Evolutionary conservation across 2,329 filamentous ascomycete species (phyloP).

Genomic region (Hysterium pulicare): DNA sequence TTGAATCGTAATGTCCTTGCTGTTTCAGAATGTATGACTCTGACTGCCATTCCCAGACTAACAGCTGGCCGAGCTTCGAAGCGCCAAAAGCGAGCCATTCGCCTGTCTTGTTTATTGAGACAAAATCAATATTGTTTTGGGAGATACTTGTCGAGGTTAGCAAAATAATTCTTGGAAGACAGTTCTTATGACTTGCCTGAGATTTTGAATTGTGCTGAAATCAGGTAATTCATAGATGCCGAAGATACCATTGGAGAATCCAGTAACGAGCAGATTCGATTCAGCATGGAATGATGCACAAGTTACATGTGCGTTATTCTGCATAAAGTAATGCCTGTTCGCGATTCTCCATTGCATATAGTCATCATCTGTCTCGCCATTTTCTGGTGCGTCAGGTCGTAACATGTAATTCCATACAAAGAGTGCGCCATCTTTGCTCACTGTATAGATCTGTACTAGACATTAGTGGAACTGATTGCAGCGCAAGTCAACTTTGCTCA

Average conservation of each 20-base stretch:
- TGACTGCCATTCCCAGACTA: slow-evolving; percentile 99
- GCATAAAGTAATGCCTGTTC: slow-evolving; percentile 91
- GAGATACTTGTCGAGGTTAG: slow-evolving; percentile 69
- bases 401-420: slow-evolving; percentile 86
- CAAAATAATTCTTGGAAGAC: not conserved
- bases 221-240: slow-evolving; percentile 93
- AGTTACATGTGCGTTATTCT: slow-evolving; percentile 78
- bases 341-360: slow-evolving; percentile 86
- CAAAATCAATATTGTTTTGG: slow-evolving; percentile 92
- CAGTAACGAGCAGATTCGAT: slow-evolving; percentile 89
- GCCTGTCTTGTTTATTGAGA: slow-evolving; percentile 88
- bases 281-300: slow-evolving; percentile 87
- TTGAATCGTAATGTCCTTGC: slow-evolving; percentile 92
- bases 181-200: slow-evolving; percentile 43
- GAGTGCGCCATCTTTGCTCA: slow-evolving; percentile 95
- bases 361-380: slow-evolving; percentile 56
- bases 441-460: slow-evolving; percentile 72
- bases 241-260: slow-evolving; percentile 93
- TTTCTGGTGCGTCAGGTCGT: slow-evolving; percentile 54
- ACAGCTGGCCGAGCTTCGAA: slow-evolving; percentile 88
- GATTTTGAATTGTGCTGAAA: slow-evolving; percentile 90
- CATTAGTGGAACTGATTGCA: slow-evolving; percentile 2
- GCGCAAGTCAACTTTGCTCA: not conserved
- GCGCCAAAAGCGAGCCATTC: slow-evolving; percentile 98
- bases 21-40: slow-evolving; percentile 99